Conservation (phyloP, 1,284 basidiomycete genomes). For the Papiliotrema terrestris region DNA sequence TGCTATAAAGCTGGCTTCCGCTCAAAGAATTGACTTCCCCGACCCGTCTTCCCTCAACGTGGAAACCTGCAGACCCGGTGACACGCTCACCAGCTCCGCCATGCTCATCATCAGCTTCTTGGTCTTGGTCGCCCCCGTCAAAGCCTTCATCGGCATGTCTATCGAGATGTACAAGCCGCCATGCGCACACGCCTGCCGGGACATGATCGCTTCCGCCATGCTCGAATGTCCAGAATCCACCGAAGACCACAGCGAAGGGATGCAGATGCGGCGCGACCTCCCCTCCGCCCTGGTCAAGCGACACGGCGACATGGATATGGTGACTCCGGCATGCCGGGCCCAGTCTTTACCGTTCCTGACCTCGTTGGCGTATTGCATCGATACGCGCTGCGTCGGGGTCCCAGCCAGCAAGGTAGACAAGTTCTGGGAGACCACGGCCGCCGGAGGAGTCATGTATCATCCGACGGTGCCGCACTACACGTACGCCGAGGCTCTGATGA, state of each 20-base stretch:
- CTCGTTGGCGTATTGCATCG: constrained; percentile 11
- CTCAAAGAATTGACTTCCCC: too few species aligned
- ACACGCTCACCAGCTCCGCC: not conserved
- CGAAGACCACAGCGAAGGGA: not conserved
- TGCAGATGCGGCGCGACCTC: not conserved
- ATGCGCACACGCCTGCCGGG: constrained; percentile 13
- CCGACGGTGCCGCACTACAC: constrained; percentile 4
- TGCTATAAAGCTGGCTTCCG: too few species aligned
- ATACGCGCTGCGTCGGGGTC: constrained; percentile 1
- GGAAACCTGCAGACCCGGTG: not conserved
- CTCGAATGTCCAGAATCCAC: constrained; percentile 6
- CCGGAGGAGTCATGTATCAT: constrained; percentile 1
- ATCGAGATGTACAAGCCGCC: constrained; percentile 13
- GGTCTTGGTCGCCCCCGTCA: not conserved
- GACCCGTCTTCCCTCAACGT: not conserved
- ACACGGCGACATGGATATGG: constrained; percentile 1
- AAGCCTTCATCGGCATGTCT: constrained; percentile 10
- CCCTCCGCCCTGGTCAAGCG: not conserved
- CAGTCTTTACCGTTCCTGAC: constrained; percentile 6
- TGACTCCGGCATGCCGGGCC: constrained; percentile 1
- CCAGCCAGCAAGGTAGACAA: constrained; percentile 1
- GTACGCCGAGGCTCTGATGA: constrained; percentile 2
- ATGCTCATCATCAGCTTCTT: not conserved
- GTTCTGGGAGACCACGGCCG: constrained; percentile 5
- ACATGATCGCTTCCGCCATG: constrained; percentile 6